Conservation (phyloP, 768 basidiomycete species). For the Hypsizygus marmoreus region DNA sequence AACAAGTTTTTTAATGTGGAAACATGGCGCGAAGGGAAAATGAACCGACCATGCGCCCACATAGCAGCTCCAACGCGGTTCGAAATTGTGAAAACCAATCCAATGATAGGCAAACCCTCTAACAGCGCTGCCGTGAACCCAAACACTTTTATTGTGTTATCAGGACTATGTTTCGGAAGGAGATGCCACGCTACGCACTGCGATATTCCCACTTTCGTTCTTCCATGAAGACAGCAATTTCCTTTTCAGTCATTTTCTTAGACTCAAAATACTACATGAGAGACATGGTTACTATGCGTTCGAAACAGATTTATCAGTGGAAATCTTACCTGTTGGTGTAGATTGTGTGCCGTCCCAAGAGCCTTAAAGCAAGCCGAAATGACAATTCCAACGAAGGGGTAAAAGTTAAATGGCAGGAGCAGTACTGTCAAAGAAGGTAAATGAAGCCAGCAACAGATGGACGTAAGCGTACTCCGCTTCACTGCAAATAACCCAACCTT, state of each 20-base stretch:
- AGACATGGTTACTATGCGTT: too few relatives aligned
- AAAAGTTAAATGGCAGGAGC: constrained; percentile 62
- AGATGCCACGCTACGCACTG: constrained; percentile 39
- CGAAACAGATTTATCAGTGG: too few relatives aligned
- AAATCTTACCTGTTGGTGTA: constrained; percentile 64
- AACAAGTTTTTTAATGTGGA: not conserved
- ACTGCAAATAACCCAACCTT: constrained; percentile 44
- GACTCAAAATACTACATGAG: constrained; percentile 71
- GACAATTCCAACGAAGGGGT: constrained; percentile 68
- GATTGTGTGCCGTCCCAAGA: constrained; percentile 62
- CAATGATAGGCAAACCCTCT: constrained; percentile 80
- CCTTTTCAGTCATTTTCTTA: constrained; percentile 76
- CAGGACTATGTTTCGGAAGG: not conserved
- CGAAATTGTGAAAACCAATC: constrained; percentile 80
- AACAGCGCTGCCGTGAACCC: constrained; percentile 83
- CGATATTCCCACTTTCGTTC: constrained; percentile 91
- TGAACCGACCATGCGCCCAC: constrained; percentile 78
- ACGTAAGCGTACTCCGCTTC: constrained; percentile 40
- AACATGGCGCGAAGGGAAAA: constrained; percentile 3
- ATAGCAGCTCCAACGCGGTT: constrained; percentile 92
- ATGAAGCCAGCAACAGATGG: not conserved
- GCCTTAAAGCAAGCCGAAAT: constrained; percentile 67
- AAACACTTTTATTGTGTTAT: constrained; percentile 56
- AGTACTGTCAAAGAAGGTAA: constrained; percentile 40
- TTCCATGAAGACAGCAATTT: constrained; percentile 78